Evolutionary conservation across 306 rosid species (phyloP), one percentile per base, ranked within the genome.

Genomic region (Comarum palustre): DNA sequence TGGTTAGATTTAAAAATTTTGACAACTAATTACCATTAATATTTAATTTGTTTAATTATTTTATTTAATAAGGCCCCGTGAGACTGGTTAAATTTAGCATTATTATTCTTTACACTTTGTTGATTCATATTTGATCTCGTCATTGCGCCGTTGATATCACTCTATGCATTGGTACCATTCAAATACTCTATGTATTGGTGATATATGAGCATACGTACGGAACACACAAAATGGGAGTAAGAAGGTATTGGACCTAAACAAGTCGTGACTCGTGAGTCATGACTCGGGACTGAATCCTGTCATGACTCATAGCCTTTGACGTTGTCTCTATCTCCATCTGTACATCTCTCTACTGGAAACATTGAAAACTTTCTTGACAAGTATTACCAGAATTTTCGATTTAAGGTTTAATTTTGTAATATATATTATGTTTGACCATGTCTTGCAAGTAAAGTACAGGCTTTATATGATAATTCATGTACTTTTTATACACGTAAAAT

Each of bases 191-290:
- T n/a, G n/a, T n/a, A n/a, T n/a, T n/a, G n/a, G n/a, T n/a, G 64
- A 58, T 27, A 2, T 13, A 58, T 13, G 10, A 13, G 1, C 20
- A 59, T 59, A 8, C 17, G 39, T 59, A 29, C 39, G 39, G 12
- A 29, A 29, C n/a, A n/a, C n/a, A 15, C 39, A 32, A 61, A 16
- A 16, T 61, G 25, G 1, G 14, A 61, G 67, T 61, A n/a, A n/a
- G 6, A 32, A 32, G 66, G 20, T 61, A 61, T 32, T 8, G 11
- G 66, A 61, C 67, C 20, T 61, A 45, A 61, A 32, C 43, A 24
- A 6, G 67, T 61, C 67, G 67, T 34, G 67, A 61, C 43, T 61
- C 67, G 45, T 61, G 45, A 32, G 67, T 61, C 67, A 61, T 32
- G 63, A 0, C 65, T 61, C 16, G 45, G 43, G 43, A 31, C 34